Base-by-base conservation (phyloP, 108 stramenopile species). In the Pseudonitzschia multiseries region DNA sequence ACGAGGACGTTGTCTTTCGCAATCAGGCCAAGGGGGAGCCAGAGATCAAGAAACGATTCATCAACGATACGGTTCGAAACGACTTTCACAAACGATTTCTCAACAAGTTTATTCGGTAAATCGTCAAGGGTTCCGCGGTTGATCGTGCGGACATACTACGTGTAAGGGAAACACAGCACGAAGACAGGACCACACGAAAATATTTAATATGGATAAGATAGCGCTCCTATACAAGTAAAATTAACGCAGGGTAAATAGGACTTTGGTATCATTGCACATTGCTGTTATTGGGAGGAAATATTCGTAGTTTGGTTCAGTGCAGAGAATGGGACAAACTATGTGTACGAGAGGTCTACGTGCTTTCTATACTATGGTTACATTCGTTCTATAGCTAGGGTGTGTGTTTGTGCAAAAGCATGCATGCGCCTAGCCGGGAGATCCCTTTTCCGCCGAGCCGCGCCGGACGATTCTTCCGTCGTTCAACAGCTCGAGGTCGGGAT, bases 1-100 rank as follows among this genome's bases (percentile, higher is more conserved):
- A 97, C 78, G 98, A 97, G 60, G 98, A 98, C 80, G 98, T 98
- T 1, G 96, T 98, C 43, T 98, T 98, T 86, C 91, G 96, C 29
- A 95, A 97, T 74, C 98, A 98, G 81, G 96, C 96, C 15, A 86
- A 85, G 72, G 86, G 82, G 17, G 96, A 96, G 81, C 95, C 94
- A 12, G 86, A 90, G 65, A 77, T 86, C 69, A 86, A 93, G 57
- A 95, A 96, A 79, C 78, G 96, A 57, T 98, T 98, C 79, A 96
- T 98, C 77, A 98, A 98, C 77, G 98, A 98, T 74, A 98, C 98
- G 18, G 84, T 98, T 24, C 83, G 98, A 29, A 96, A 94, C 83
- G 98, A 98, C 70, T 98, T 98, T 70, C 98, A 98, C 81, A 90
- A 95, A 73, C 70, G 92, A 52, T 98, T 98, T 73, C 70, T 98